Conservation (phyloP, 768 basidiomycete genomes). For the Lentinula edodes region DNA sequence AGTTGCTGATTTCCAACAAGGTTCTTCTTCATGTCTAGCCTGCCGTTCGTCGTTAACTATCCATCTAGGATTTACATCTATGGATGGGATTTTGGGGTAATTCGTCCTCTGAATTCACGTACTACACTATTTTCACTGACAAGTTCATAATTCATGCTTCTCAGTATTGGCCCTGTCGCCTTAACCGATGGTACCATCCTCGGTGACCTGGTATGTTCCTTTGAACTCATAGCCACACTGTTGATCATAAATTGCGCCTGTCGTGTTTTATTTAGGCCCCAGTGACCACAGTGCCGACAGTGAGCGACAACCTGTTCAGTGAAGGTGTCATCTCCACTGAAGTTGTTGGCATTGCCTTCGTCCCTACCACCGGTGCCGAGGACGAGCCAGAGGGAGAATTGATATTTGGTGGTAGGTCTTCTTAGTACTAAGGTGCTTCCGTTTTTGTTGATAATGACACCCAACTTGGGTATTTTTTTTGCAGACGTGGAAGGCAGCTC, state of each 20-base stretch:
- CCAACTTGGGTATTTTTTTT: background rate
- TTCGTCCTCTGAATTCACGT: background rate
- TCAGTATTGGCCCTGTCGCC: conserved; percentile 46
- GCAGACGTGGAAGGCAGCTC: background rate
- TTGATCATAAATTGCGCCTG: background rate
- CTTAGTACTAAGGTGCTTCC: background rate
- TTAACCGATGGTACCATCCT: conserved; percentile 41
- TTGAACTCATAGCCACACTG: background rate
- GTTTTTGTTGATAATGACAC: background rate
- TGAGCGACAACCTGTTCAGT: conserved; percentile 48
- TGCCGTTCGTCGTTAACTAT: background rate
- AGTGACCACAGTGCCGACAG: conserved; percentile 38
- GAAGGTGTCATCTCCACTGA: conserved; percentile 33
- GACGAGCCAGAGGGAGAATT: conserved; percentile 42
- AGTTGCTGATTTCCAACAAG: conserved; percentile 38
- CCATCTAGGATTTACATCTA: conserved; percentile 34
- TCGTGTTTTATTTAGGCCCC: background rate
- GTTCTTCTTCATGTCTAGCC: background rate
- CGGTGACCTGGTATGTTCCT: background rate
- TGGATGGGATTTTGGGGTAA: conserved; percentile 66
- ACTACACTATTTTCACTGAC: background rate
- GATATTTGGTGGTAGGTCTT: conserved; percentile 34
- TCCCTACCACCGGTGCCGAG: conserved; percentile 32
- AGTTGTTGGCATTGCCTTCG: conserved; percentile 46
- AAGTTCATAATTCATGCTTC: background rate